Base-by-base conservation (phyloP, 148 eudicot genomes). In the Vaccinium vitisidaea region DNA sequence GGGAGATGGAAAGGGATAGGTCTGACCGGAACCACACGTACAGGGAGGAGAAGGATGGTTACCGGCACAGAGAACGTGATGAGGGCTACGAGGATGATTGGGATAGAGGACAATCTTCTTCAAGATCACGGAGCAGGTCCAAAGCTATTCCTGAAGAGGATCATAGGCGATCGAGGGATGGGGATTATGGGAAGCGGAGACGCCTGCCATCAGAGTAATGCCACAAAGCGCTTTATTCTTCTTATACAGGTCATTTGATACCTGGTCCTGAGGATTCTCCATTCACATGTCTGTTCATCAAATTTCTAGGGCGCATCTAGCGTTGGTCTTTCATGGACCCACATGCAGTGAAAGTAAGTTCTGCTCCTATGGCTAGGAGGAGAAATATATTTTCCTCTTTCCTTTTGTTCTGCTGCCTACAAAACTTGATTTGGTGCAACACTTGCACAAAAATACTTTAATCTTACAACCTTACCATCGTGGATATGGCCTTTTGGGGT, bases 121-220 rank as follows among this genome's bases (percentile, higher is more conserved):
- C 96, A 75, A 90, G 96, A 88, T 88, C 98, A 67, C 90, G 94
- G 86, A 92, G 98, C 91, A 89, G 95, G 89, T 91, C 98, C 5
- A 88, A 92, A 52, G 98, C 91, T 80, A 83, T 88, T 80, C 91
- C 88, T 8, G 98, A 94, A 81, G 94, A 90, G 80, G 92, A 92
- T 90, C 92, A 93, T 84, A 90, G 96, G 88, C 90, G 95, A 77
- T 92, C 98, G 19, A 90, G 96, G 90, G 98, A 95, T 87, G 90
- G 85, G 3, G 98, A 95, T 81, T 92, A 94, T 89, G 98, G 93
- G 82, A 95, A 94, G 87, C 90, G 98, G 90, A 92, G 98, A 83
- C 98, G 98, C 83, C 84, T 88, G 82, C 93, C 97, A 73, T 90
- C 97, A 74, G 92, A 94, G 83, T 94, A 87, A 86, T 77, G 27